Evolutionary conservation across 192 early-diverging fungal genomes (phyloP).

Genomic region (Entomortierella chlamydospora): DNA sequence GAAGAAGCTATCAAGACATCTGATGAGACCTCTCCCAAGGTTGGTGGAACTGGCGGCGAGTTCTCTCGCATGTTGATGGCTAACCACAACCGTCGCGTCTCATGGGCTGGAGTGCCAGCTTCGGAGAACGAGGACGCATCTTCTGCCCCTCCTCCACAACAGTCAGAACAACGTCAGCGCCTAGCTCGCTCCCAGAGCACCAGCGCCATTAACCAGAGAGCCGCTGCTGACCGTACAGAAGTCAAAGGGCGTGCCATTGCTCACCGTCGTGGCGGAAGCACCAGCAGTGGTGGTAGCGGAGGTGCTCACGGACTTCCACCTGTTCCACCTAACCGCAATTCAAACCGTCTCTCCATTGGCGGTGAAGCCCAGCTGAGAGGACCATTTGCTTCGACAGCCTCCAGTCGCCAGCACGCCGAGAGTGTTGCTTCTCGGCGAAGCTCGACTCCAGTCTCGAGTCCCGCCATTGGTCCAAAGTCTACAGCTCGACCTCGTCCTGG

Average conservation of each 20-base stretch:
- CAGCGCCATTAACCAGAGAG: constrained; percentile 11
- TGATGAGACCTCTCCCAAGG: constrained; percentile 48
- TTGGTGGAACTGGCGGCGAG: constrained; percentile 47
- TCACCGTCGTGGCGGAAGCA: constrained; percentile 41
- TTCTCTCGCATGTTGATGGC: constrained; percentile 51
- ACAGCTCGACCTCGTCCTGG: constrained; percentile 25
- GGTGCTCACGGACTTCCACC: constrained; percentile 9
- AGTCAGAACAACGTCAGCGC: constrained; percentile 14
- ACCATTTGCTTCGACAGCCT: constrained; percentile 29
- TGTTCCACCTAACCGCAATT: constrained; percentile 7
- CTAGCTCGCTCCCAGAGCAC: constrained; percentile 32
- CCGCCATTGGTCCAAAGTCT: constrained; percentile 37
- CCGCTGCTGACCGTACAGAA: background rate
- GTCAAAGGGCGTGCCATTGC: constrained; percentile 9
- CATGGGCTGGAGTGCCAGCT: constrained; percentile 43
- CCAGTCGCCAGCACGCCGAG: constrained; percentile 42
- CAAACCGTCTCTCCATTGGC: constrained; percentile 19
- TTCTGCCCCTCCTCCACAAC: background rate
- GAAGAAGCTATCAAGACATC: constrained; percentile 52
- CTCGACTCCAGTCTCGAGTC: constrained; percentile 25
- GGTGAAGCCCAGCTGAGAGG: constrained; percentile 14
- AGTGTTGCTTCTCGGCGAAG: constrained; percentile 24
- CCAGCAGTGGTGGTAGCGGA: constrained; percentile 26
- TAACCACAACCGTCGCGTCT: constrained; percentile 50
- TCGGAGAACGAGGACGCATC: background rate